phyloP scores from a whole-genome alignment of 2,329 filamentous ascomycete species.

The Colletotrichum limetticola region DNA sequence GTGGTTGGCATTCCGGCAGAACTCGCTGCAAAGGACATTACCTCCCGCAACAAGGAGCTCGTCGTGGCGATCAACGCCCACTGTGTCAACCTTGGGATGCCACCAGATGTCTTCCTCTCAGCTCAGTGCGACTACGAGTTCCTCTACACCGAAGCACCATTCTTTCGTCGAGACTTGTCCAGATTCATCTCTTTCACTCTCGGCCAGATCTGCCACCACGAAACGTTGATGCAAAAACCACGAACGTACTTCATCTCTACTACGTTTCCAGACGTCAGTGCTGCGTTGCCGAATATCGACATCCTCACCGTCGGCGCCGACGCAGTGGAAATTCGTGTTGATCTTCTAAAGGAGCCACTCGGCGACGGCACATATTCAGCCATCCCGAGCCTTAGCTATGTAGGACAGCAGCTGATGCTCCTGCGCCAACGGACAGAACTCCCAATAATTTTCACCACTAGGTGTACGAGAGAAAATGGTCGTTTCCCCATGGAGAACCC shows the following conservation, averaged over 20 bases:
- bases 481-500: constrained; percentile 87
- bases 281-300: constrained; percentile 85
- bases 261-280: constrained; percentile 86
- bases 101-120: constrained; percentile 73
- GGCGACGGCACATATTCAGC: constrained; percentile 69
- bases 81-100: constrained; percentile 77
- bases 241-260: constrained; percentile 89
- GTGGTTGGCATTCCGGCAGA: constrained; percentile 74
- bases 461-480: constrained; percentile 85
- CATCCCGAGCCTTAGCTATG: constrained; percentile 83
- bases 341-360: constrained; percentile 79
- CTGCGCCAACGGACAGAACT: constrained; percentile 85
- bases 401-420: constrained; percentile 87
- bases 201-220: constrained; percentile 82
- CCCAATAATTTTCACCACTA: constrained; percentile 89
- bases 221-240: constrained; percentile 79
- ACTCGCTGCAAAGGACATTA: constrained; percentile 67
- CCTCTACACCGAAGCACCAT: constrained; percentile 78
- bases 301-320: constrained; percentile 89
- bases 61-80: constrained; percentile 81
- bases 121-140: constrained; percentile 86
- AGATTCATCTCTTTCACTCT: constrained; percentile 83
- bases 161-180: constrained; percentile 79
- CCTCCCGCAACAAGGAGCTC: constrained; percentile 65
- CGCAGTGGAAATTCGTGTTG: constrained; percentile 85